Conservation (phyloP, 768 basidiomycete genomes). For the Paxillus ammoniavirescens region DNA sequence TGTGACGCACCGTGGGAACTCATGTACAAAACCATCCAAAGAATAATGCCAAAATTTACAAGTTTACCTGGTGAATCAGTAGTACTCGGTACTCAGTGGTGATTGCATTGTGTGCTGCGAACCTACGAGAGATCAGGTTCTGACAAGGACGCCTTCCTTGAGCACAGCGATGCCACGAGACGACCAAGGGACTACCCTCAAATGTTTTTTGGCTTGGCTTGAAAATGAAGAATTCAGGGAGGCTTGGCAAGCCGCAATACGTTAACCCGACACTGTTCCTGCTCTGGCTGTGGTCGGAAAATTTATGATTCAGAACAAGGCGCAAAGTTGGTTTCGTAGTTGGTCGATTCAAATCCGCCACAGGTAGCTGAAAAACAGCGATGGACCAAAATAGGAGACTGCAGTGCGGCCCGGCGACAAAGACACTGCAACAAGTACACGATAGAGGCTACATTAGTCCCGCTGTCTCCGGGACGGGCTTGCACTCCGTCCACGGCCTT, state of each 20-base stretch:
- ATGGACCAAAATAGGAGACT: not conserved
- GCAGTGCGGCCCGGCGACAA: not conserved
- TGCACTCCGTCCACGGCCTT: slow-evolving; percentile 67
- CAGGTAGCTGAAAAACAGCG: not conserved
- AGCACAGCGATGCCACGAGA: too few relatives aligned
- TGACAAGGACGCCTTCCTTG: too few relatives aligned
- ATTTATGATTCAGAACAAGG: slow-evolving; percentile 1
- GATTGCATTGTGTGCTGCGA: too few relatives aligned
- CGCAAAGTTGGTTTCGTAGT: slow-evolving; percentile 2
- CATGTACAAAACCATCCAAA: slow-evolving; percentile 2
- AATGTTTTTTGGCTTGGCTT: too few relatives aligned
- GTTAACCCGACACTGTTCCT: not conserved
- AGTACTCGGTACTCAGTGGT: too few relatives aligned
- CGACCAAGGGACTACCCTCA: too few relatives aligned
- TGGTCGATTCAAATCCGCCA: not conserved
- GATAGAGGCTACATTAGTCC: slow-evolving; percentile 8
- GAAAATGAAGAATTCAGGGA: too few relatives aligned
- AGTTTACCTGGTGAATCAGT: too few relatives aligned
- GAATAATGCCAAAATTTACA: too few relatives aligned
- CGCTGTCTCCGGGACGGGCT: slow-evolving; percentile 65
- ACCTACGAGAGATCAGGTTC: too few relatives aligned
- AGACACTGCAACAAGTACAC: not conserved
- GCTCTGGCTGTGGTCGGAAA: slow-evolving; percentile 10
- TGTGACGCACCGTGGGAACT: slow-evolving; percentile 18
- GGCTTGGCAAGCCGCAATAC: too few relatives aligned